These are phyloP conservation scores for Trichothecium sympodiale DNA, from an alignment of 2,329 filamentous ascomycete genomes.

Conservation along the genomic window DNA sequence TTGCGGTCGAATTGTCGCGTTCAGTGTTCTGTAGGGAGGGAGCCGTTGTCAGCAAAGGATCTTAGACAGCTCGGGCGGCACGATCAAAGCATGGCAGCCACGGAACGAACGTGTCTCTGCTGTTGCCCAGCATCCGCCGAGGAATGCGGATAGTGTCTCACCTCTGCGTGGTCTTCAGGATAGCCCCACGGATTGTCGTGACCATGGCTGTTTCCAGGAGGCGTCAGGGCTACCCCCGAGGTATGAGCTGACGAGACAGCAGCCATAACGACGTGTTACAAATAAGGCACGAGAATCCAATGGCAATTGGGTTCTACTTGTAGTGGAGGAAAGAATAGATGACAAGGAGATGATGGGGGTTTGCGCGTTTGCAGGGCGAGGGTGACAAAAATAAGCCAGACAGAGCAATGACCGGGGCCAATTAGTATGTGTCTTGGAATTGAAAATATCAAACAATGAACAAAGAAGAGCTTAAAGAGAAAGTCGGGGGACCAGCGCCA, in stretches of 20 bases:
- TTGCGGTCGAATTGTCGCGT: too few relatives aligned
- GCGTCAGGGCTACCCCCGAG: slow-evolving; percentile 34
- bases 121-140: slow-evolving; percentile 1
- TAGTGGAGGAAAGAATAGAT: slow-evolving; percentile 1
- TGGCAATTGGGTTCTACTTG: slow-evolving; percentile 2
- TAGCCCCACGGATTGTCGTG: slow-evolving; percentile 34
- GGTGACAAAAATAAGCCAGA: too few relatives aligned
- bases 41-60: slow-evolving; percentile 10
- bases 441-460: too few relatives aligned
- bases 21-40: too few relatives aligned
- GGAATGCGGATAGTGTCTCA: slow-evolving; percentile 15
- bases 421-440: too few relatives aligned
- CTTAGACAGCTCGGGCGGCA: too few relatives aligned
- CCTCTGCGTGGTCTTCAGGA: slow-evolving; percentile 21
- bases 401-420: too few relatives aligned
- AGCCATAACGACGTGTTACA: slow-evolving; percentile 29
- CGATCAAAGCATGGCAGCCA: too few relatives aligned
- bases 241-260: slow-evolving; percentile 39
- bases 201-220: slow-evolving; percentile 37
- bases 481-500: too few relatives aligned
- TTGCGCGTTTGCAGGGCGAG: too few relatives aligned
- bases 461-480: too few relatives aligned
- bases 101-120: too few relatives aligned
- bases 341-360: neutral
- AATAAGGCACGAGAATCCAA: slow-evolving; percentile 1